Evolutionary conservation across 768 basidiomycete species (phyloP).

Genomic region (Mrakia hoshinonis): DNA sequence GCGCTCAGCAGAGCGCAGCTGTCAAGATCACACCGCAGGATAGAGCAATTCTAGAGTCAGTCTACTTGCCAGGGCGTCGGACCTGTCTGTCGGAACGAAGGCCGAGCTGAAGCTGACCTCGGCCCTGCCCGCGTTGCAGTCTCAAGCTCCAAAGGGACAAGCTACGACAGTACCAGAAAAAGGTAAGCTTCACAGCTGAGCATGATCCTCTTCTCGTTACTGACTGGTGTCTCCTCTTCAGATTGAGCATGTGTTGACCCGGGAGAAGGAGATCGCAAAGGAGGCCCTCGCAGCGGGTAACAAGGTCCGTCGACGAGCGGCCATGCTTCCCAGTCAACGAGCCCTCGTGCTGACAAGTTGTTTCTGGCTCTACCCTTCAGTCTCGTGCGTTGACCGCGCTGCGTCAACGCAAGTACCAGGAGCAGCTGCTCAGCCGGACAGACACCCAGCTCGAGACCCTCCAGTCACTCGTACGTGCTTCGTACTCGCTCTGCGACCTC

Average conservation of each 20-base stretch:
- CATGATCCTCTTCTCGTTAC: background rate
- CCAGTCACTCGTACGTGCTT: conserved; percentile 65
- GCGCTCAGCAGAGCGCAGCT: conserved; percentile 37
- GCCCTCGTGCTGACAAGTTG: background rate
- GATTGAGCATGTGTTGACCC: conserved; percentile 77
- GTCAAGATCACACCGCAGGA: conserved; percentile 91
- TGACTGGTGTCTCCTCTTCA: conserved; percentile 38
- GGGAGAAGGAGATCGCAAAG: conserved; percentile 83
- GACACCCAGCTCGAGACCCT: conserved; percentile 80
- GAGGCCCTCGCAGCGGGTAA: conserved; percentile 68
- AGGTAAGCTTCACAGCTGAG: conserved; percentile 48
- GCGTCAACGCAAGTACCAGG: conserved; percentile 87
- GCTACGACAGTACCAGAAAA: conserved; percentile 88
- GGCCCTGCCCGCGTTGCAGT: conserved; percentile 17
- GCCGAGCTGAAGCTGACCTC: conserved; percentile 15
- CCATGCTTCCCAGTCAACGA: background rate
- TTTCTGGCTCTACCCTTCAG: conserved; percentile 27
- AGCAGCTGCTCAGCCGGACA: conserved; percentile 74
- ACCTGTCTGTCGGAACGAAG: conserved; percentile 17
- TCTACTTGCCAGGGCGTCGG: conserved; percentile 31
- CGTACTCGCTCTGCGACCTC: background rate
- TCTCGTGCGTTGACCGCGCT: conserved; percentile 71
- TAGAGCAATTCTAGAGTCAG: conserved; percentile 89
- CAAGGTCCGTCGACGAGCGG: conserved; percentile 57
- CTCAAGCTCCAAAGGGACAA: conserved; percentile 95